These are phyloP conservation scores for Fusarium globosum DNA, from an alignment of 2,329 filamentous ascomycete species.

Conservation along the genomic window DNA sequence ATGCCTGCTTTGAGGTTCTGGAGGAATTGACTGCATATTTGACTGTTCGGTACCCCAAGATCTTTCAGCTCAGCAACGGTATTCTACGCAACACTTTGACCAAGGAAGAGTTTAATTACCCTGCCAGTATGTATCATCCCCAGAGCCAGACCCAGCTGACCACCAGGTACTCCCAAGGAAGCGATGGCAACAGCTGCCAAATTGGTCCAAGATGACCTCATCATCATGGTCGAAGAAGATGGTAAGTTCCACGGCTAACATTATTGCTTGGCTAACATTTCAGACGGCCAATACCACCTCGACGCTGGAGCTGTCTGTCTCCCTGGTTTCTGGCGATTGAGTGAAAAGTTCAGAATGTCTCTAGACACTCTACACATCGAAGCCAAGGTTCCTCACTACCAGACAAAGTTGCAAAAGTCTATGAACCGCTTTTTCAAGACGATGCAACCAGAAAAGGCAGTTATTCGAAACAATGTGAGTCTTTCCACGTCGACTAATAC, in stretches of 20 bases:
- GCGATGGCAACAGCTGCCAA: constrained; percentile 30
- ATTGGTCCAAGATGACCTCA: constrained; percentile 29
- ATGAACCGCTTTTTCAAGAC: constrained; percentile 36
- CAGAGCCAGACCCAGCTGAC: fast-evolving
- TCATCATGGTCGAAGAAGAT: constrained; percentile 33
- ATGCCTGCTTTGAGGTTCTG: constrained; percentile 30
- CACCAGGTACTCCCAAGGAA: constrained; percentile 21
- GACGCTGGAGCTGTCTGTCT: constrained; percentile 37
- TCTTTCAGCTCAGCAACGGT: background rate
- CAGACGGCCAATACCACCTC: constrained; percentile 30
- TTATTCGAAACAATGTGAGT: constrained; percentile 32
- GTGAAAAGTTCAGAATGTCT: constrained; percentile 38
- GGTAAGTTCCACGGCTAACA: background rate
- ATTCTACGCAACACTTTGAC: constrained; percentile 20
- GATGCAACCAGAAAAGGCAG: constrained; percentile 30
- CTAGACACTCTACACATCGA: constrained; percentile 35
- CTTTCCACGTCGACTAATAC: too few species aligned
- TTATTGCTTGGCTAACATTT: fast-evolving
- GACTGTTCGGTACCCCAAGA: constrained; percentile 27
- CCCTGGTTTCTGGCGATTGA: constrained; percentile 30
- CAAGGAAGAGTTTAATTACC: constrained; percentile 12
- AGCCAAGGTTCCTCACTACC: constrained; percentile 33
- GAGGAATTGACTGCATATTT: constrained; percentile 25
- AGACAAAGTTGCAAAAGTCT: constrained; percentile 26
- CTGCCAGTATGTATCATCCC: background rate